phyloP scores from a whole-genome alignment of 108 stramenopile species.

The Nitzschia sp. region DNA sequence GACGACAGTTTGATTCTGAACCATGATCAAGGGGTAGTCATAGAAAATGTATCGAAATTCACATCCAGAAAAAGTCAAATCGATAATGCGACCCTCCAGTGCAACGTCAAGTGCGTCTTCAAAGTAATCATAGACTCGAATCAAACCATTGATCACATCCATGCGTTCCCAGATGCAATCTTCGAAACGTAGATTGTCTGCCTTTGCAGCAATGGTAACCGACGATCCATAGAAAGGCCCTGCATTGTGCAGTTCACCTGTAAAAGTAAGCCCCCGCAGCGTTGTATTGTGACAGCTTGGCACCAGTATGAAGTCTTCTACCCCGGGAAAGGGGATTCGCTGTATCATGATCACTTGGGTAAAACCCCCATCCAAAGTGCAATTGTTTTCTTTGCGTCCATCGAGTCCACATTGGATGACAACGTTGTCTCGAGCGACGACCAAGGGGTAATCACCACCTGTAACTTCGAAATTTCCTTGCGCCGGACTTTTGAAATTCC shows the following conservation, averaged over 20 bases:
- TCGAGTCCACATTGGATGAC: constrained; percentile 23
- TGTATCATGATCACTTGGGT: constrained; percentile 9
- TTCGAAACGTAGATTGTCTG: constrained; percentile 12
- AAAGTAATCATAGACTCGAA: not conserved
- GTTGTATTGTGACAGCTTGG: constrained; percentile 1
- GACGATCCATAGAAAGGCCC: not conserved
- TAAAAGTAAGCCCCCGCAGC: constrained; percentile 13
- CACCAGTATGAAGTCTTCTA: too few relatives aligned
- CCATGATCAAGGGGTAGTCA: constrained; percentile 4
- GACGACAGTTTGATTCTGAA: not conserved
- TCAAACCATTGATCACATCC: constrained; percentile 9
- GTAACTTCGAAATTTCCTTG: not conserved
- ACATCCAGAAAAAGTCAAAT: constrained; percentile 16
- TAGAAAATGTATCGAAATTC: constrained; percentile 15
- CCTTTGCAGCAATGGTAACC: constrained; percentile 1
- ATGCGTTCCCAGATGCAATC: constrained; percentile 14
- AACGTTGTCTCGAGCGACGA: constrained; percentile 9
- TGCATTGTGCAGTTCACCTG: not conserved
- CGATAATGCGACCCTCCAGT: not conserved
- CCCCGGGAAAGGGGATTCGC: not conserved
- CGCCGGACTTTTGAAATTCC: constrained; percentile 4
- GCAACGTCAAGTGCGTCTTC: not conserved
- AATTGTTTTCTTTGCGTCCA: constrained; percentile 19
- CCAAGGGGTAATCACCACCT: constrained; percentile 22
- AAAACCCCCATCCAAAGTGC: constrained; percentile 18